These are phyloP conservation scores for Asterophora parasitica DNA, from an alignment of 768 basidiomycete genomes.

Conservation along the genomic window DNA sequence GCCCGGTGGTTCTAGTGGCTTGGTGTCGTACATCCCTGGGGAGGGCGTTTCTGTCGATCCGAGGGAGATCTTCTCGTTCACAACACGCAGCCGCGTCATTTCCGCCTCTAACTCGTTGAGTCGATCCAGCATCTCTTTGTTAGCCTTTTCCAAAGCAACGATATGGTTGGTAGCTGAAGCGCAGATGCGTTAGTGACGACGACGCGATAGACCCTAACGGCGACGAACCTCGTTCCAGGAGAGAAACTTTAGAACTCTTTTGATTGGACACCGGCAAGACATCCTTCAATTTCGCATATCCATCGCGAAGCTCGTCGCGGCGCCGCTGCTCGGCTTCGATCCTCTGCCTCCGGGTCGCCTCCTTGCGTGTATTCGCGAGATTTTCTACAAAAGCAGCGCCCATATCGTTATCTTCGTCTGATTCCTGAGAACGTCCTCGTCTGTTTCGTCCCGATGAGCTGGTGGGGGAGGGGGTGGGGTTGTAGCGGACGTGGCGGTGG, in stretches of 20 bases:
- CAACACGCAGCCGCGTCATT: conserved; percentile 60
- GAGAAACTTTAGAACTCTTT: conserved; percentile 86
- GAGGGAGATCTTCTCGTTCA: conserved; percentile 84
- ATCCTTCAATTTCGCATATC: conserved; percentile 84
- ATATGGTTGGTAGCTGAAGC: conserved; percentile 75
- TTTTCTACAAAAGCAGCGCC: conserved; percentile 64
- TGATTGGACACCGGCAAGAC: conserved; percentile 84
- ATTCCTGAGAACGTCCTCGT: conserved; percentile 70
- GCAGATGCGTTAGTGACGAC: conserved; percentile 8
- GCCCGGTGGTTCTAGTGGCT: conserved; percentile 63
- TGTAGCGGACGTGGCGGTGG: conserved; percentile 70
- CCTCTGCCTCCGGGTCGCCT: conserved; percentile 77
- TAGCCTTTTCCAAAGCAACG: conserved; percentile 63
- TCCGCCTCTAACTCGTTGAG: conserved; percentile 64
- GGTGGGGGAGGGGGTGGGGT: conserved; percentile 77
- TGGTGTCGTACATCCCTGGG: conserved; percentile 44
- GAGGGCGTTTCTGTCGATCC: conserved; percentile 53
- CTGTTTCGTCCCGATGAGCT: conserved; percentile 61
- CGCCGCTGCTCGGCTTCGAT: conserved; percentile 90
- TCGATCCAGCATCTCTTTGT: conserved; percentile 66
- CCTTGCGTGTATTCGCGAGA: conserved; percentile 74
- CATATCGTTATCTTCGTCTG: conserved; percentile 72
- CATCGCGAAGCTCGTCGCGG: conserved; percentile 85
- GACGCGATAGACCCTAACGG: conserved; percentile 9
- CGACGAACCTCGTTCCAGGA: conserved; percentile 77